A percentile compares a stretch with the other conserved stretches of the same genome.
phyloP scores from a whole-genome alignment of 2,329 filamentous ascomycete genomes.

The Cladosporium sp. region DNA sequence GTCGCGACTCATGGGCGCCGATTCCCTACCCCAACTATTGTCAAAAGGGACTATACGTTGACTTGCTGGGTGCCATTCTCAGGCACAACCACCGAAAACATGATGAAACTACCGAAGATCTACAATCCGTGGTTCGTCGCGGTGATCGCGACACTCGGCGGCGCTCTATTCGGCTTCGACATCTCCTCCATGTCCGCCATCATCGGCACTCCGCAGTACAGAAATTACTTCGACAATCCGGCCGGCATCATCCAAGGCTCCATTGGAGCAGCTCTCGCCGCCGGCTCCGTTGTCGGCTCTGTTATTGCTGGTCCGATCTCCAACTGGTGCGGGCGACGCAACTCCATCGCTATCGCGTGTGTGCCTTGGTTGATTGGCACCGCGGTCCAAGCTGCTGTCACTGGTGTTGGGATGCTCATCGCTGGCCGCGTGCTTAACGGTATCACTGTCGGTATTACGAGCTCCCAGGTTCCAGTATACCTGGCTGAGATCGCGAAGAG shows the following conservation, averaged over 20 bases:
- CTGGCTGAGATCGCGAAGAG: constrained; percentile 40
- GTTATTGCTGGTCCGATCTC: constrained; percentile 41
- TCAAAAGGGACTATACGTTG: not conserved
- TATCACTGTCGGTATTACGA: constrained; percentile 38
- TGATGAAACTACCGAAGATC: constrained; percentile 40
- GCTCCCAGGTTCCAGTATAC: constrained; percentile 41
- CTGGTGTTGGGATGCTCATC: constrained; percentile 38
- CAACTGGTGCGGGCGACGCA: constrained; percentile 42
- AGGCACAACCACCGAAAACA: not conserved
- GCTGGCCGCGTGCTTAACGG: constrained; percentile 39
- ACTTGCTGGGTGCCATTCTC: not conserved
- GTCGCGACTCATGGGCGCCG: not conserved
- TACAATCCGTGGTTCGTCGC: constrained; percentile 52
- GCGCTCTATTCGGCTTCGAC: constrained; percentile 50
- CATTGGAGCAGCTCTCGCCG: constrained; percentile 46
- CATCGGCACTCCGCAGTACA: constrained; percentile 46
- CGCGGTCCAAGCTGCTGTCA: constrained; percentile 35
- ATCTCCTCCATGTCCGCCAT: constrained; percentile 51
- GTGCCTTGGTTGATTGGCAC: constrained; percentile 45
- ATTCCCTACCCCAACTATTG: not conserved
- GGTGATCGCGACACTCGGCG: constrained; percentile 47
- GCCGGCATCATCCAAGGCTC: constrained; percentile 43
- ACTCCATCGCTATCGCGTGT: constrained; percentile 44
- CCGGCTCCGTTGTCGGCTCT: constrained; percentile 44
- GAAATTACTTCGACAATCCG: constrained; percentile 47